These are phyloP conservation scores for Trametes cubensis DNA, from an alignment of 768 basidiomycete genomes.

Conservation along the genomic window DNA sequence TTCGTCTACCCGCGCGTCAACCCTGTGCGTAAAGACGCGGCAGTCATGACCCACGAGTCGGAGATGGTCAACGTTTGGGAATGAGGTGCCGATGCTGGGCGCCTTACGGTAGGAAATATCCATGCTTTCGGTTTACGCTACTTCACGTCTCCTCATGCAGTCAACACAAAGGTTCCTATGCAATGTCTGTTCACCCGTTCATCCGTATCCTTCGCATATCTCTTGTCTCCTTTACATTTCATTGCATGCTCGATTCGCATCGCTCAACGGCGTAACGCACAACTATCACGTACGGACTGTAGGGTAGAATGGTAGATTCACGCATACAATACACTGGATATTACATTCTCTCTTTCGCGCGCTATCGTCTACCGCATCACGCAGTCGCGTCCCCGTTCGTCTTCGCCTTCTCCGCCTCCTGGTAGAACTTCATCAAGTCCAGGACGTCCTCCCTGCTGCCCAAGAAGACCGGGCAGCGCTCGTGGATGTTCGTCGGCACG, in stretches of 20 bases:
- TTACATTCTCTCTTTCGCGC: constrained; percentile 8
- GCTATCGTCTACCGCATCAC: background rate
- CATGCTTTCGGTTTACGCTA: background rate
- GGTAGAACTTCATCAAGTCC: constrained; percentile 88
- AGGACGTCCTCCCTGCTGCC: constrained; percentile 92
- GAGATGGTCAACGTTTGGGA: constrained; percentile 71
- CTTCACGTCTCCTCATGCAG: background rate
- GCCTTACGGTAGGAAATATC: background rate
- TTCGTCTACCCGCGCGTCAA: constrained; percentile 85
- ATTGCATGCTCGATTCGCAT: background rate
- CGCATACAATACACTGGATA: constrained; percentile 16
- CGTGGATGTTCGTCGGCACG: constrained; percentile 82
- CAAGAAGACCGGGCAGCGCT: constrained; percentile 90
- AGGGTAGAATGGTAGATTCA: constrained; percentile 1
- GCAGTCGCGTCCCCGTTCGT: constrained; percentile 25
- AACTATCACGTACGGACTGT: background rate
- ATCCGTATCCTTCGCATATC: too few relatives aligned
- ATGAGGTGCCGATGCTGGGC: constrained; percentile 27
- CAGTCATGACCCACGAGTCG: constrained; percentile 84
- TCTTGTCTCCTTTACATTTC: too few relatives aligned
- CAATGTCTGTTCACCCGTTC: too few relatives aligned
- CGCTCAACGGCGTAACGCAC: background rate
- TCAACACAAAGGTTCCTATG: too few relatives aligned
- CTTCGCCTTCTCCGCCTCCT: constrained; percentile 33
- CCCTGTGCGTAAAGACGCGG: constrained; percentile 73